Evolutionary conservation across 768 basidiomycete species (phyloP).

Genomic region (Baorangia bicolor): DNA sequence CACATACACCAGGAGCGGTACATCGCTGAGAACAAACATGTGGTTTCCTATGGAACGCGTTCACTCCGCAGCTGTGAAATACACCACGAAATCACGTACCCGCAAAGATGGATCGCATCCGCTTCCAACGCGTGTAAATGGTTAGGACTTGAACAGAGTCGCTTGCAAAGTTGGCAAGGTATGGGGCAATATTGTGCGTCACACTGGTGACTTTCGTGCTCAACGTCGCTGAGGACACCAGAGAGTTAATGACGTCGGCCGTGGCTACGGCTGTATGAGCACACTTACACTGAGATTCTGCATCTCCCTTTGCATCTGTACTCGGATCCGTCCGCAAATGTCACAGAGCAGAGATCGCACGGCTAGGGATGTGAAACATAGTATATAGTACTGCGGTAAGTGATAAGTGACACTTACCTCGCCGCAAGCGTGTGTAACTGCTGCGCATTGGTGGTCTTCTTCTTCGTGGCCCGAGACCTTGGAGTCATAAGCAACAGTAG

Average conservation of each 20-base stretch:
- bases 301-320: conserved; percentile 47
- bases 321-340: conserved; percentile 21
- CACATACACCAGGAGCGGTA: conserved; percentile 48
- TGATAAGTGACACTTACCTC: conserved; percentile 36
- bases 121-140: conserved; percentile 53
- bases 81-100: conserved; percentile 35
- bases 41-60: conserved; percentile 34
- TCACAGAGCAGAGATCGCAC: conserved; percentile 38
- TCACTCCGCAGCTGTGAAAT: conserved; percentile 4
- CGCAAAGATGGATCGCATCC: conserved; percentile 52
- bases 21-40: conserved; percentile 49
- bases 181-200: conserved; percentile 52
- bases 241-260: background rate
- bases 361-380: conserved; percentile 32
- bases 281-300: conserved; percentile 39
- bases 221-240: conserved; percentile 38
- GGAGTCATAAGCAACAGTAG: background rate
- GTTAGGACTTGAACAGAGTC: conserved; percentile 43
- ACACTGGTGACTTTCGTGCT: conserved; percentile 50
- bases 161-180: conserved; percentile 53
- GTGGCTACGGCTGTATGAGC: background rate
- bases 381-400: background rate
- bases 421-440: conserved; percentile 52
- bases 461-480: conserved; percentile 49
- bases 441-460: conserved; percentile 52